These are phyloP conservation scores for Colletotrichum scovillei DNA, from an alignment of 2,329 filamentous ascomycete species.

Conservation along the genomic window DNA sequence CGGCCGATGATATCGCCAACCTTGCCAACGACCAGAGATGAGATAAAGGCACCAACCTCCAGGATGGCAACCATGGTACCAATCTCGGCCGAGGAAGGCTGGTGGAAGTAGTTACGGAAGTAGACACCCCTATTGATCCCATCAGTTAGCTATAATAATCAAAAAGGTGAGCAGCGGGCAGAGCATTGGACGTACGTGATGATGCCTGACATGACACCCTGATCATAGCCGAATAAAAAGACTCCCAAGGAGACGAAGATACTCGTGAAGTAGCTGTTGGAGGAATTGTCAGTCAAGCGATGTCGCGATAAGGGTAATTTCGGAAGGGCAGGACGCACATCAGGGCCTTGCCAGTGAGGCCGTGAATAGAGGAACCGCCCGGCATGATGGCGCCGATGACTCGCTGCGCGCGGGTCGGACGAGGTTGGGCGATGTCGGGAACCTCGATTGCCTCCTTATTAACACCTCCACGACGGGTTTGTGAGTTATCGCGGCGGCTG, in stretches of 20 bases:
- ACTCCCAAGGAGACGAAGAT: slow-evolving; percentile 89
- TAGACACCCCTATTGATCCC: slow-evolving; percentile 74
- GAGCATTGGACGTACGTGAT: slow-evolving; percentile 64
- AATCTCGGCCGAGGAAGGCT: slow-evolving; percentile 87
- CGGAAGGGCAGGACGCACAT: slow-evolving; percentile 68
- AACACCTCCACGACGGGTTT: slow-evolving; percentile 55
- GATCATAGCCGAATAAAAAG: slow-evolving; percentile 90
- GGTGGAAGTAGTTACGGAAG: slow-evolving; percentile 92
- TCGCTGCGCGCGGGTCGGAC: slow-evolving; percentile 74
- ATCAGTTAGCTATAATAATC: slow-evolving; percentile 4
- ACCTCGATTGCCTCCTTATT: slow-evolving; percentile 86
- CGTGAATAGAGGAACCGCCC: slow-evolving; percentile 82
- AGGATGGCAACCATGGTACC: slow-evolving; percentile 98
- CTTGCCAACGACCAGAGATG: slow-evolving; percentile 86
- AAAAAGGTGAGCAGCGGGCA: background rate
- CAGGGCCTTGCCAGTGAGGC: slow-evolving; percentile 94
- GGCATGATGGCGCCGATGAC: slow-evolving; percentile 88
- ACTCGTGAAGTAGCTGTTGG: slow-evolving; percentile 87
- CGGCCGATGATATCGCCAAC: slow-evolving; percentile 93
- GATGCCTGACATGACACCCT: slow-evolving; percentile 86
- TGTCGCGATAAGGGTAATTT: background rate
- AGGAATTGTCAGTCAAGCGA: slow-evolving; percentile 37
- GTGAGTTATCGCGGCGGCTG: slow-evolving; percentile 49
- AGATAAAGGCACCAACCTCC: slow-evolving; percentile 91
- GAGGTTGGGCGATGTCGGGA: slow-evolving; percentile 73